These are phyloP conservation scores for Odonthalia washingtoniensis DNA, from an alignment of 31 red algal species.

Conservation along the genomic window DNA sequence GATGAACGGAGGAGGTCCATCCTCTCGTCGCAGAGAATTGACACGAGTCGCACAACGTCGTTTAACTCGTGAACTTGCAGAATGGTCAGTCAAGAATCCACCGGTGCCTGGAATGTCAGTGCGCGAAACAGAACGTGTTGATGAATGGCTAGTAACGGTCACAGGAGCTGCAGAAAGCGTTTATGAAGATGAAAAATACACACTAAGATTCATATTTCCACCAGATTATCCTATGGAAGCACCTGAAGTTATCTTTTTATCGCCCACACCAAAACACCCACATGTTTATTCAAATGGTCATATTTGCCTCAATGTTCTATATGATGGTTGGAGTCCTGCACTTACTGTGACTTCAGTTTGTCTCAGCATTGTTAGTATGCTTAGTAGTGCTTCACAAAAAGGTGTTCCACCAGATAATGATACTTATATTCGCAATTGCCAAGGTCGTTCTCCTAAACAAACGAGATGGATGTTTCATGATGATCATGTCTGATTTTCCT, in stretches of 20 bases:
- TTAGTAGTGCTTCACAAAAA: conserved; percentile 98
- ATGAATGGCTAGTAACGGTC: conserved; percentile 93
- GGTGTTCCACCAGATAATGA: conserved; percentile 97
- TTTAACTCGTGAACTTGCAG: conserved; percentile 85
- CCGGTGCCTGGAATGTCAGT: conserved; percentile 92
- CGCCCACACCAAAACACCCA: conserved; percentile 86
- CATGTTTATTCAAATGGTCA: conserved; percentile 99
- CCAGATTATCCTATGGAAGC: conserved; percentile 97
- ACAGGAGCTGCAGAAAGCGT: conserved; percentile 87
- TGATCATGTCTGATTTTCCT: conserved; percentile 85
- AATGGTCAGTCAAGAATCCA: conserved; percentile 84
- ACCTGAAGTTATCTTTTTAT: conserved; percentile 96
- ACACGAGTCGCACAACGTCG: conserved; percentile 85
- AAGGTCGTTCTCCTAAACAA: conserved; percentile 91
- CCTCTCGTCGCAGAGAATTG: conserved; percentile 71
- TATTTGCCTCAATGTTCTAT: conserved; percentile 95
- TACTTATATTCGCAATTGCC: conserved; percentile 93
- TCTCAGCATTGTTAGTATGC: conserved; percentile 96
- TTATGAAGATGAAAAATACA: conserved; percentile 88
- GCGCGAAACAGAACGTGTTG: conserved; percentile 79
- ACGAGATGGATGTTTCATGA: conserved; percentile 99
- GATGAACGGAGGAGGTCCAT: conserved; percentile 53
- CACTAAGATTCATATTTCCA: conserved; percentile 91
- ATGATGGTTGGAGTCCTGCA: conserved; percentile 97
- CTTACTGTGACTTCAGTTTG: conserved; percentile 97